A percentile compares a stretch with the other conserved stretches of the same genome.
Conservation (phyloP, 192 early-diverging fungal genomes). For the Backusella liffmaniae region DNA sequence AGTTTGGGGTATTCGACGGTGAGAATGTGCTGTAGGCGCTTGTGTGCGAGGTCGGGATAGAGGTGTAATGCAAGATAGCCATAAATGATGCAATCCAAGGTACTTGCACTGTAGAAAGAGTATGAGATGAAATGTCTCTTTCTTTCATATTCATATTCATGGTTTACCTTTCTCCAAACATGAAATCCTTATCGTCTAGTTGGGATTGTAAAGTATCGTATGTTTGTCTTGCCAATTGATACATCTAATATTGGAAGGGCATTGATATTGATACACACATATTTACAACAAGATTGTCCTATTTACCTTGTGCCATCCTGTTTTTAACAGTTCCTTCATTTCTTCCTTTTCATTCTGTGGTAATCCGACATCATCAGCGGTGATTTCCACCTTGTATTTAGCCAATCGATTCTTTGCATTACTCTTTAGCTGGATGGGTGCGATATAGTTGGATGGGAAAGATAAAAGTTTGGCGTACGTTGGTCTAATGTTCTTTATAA, state of each 20-base stretch:
- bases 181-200: conserved; percentile 74
- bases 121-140: neutral
- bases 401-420: conserved; percentile 65
- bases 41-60: conserved; percentile 71
- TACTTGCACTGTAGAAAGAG: conserved; percentile 48
- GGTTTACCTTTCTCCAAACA: conserved; percentile 73
- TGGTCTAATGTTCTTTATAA: conserved; percentile 69
- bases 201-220: conserved; percentile 68
- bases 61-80: conserved; percentile 79
- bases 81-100: conserved; percentile 81
- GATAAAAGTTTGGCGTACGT: conserved; percentile 68
- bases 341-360: conserved; percentile 43
- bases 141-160: too few relatives aligned
- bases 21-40: conserved; percentile 64
- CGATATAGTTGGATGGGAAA: conserved; percentile 63
- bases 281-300: neutral
- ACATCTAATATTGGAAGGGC: conserved; percentile 51
- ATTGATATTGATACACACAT: neutral
- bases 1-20: conserved; percentile 68
- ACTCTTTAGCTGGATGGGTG: conserved; percentile 74
- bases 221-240: conserved; percentile 62
- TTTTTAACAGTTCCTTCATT: conserved; percentile 33
- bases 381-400: conserved; percentile 46
- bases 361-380: conserved; percentile 44
- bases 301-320: conserved; percentile 41